A percentile compares a stretch with the other conserved stretches of the same genome.
Evolutionary conservation across 2,329 filamentous ascomycete species (phyloP).

Genomic region (Leptodontidium sp.): DNA sequence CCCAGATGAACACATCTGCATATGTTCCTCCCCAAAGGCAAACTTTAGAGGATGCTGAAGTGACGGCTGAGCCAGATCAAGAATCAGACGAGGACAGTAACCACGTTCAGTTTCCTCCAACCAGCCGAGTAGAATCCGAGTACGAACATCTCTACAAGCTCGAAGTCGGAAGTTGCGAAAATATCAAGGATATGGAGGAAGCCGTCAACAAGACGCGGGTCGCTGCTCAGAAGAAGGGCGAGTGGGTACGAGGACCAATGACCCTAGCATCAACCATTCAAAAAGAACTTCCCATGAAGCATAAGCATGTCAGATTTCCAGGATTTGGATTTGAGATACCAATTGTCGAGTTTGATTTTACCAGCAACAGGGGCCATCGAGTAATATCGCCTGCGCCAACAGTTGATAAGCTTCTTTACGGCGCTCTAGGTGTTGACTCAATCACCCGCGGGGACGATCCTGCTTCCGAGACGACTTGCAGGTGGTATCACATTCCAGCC

Average conservation of each 20-base stretch:
- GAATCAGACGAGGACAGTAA: neutral
- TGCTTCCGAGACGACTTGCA: slow-evolving; percentile 6
- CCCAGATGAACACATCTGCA: slow-evolving; percentile 11
- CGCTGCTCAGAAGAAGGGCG: slow-evolving; percentile 19
- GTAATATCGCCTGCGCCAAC: slow-evolving; percentile 20
- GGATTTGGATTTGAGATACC: slow-evolving; percentile 28
- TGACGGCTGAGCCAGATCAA: slow-evolving; percentile 21
- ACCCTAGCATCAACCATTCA: neutral
- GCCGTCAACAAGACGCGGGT: slow-evolving; percentile 14
- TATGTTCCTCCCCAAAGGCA: neutral
- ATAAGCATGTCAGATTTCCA: slow-evolving; percentile 22
- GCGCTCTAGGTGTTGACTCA: neutral
- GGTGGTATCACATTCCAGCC: slow-evolving; percentile 29
- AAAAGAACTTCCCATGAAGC: slow-evolving; percentile 11
- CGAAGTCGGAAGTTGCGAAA: slow-evolving; percentile 21
- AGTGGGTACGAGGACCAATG: slow-evolving; percentile 26
- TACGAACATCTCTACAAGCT: slow-evolving; percentile 25
- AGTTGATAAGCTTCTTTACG: slow-evolving; percentile 26
- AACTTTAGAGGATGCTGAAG: slow-evolving; percentile 16
- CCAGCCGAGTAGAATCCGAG: slow-evolving; percentile 2
- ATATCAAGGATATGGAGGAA: slow-evolving; percentile 21
- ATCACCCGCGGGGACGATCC: slow-evolving; percentile 4
- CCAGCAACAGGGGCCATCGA: slow-evolving; percentile 21
- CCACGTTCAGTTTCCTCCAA: neutral
- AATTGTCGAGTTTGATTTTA: slow-evolving; percentile 27